These are phyloP conservation scores for Microcera coccophila DNA, from an alignment of 2,329 filamentous ascomycete genomes.

Conservation along the genomic window DNA sequence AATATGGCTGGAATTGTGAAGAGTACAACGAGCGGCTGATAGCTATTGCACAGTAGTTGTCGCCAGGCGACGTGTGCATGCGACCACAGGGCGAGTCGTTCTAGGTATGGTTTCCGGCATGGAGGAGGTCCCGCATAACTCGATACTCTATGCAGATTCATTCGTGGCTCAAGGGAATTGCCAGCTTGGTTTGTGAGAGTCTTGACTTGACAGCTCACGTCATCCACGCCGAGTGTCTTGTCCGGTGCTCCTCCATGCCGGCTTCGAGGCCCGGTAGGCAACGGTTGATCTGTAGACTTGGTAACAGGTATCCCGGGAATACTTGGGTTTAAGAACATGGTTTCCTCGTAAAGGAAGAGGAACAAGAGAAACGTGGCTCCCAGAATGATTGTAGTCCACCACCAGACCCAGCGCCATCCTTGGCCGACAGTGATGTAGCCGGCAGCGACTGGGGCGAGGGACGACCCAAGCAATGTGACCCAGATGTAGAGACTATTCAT, in stretches of 20 bases:
- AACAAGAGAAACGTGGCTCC: slow-evolving; percentile 36
- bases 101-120: slow-evolving; percentile 41
- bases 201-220: not conserved
- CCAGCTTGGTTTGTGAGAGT: not conserved
- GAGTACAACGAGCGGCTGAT: slow-evolving; percentile 7
- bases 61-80: slow-evolving; percentile 14
- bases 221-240: not conserved
- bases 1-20: slow-evolving; percentile 6
- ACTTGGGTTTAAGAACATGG: too few species aligned
- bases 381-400: slow-evolving; percentile 42
- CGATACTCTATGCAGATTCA: slow-evolving; percentile 5
- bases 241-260: not conserved
- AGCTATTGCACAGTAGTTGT: slow-evolving; percentile 1
- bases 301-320: not conserved
- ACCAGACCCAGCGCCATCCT: slow-evolving; percentile 50
- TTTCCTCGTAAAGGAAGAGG: slow-evolving; percentile 40
- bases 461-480: slow-evolving; percentile 18
- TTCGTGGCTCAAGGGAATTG: not conserved
- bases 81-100: slow-evolving; percentile 37
- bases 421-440: slow-evolving; percentile 31
- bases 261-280: not conserved
- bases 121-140: slow-evolving; percentile 31
- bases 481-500: slow-evolving; percentile 47
- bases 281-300: not conserved
- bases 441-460: slow-evolving; percentile 37